Evolutionary conservation across 768 basidiomycete genomes (phyloP).

Genomic region (Lentinula boryana): DNA sequence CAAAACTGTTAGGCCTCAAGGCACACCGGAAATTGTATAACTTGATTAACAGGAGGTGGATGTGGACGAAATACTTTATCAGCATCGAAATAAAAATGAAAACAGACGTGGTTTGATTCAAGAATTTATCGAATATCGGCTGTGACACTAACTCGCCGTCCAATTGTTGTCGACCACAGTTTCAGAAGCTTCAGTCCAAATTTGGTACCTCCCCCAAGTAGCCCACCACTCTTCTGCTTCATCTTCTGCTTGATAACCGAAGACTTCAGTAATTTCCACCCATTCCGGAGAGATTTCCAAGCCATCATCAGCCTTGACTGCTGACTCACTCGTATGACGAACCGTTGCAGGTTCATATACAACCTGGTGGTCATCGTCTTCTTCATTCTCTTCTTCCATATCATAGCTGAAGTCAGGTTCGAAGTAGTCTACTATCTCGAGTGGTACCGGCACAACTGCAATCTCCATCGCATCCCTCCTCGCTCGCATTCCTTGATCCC

Average conservation of each 20-base stretch:
- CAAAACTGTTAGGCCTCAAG: no score
- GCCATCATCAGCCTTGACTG: constrained; percentile 8
- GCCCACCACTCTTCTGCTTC: constrained; percentile 20
- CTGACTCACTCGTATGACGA: not conserved
- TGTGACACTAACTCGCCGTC: not conserved
- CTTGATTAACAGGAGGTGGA: no score
- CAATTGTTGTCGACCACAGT: not conserved
- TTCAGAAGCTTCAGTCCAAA: not conserved
- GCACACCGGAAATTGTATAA: no score
- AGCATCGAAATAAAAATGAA: no score
- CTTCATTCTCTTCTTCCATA: not conserved
- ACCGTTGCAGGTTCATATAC: no score
- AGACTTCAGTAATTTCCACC: constrained; percentile 29
- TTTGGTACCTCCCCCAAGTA: constrained; percentile 4
- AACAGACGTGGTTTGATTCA: no score
- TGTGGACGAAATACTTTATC: no score
- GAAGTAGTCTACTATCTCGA: not conserved
- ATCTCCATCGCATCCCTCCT: constrained; percentile 25
- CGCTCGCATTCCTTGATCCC: constrained; percentile 33
- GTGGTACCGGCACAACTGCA: constrained; percentile 14
- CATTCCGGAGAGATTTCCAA: constrained; percentile 24
- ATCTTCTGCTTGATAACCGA: constrained; percentile 32
- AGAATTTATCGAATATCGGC: no score
- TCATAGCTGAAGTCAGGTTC: not conserved
- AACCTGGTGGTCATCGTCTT: not conserved